Percentiles rank a stretch among this genome's conserved stretches.
Evolutionary conservation across 139 green algal species (phyloP).

Genomic region (Asterochloris sp.): DNA sequence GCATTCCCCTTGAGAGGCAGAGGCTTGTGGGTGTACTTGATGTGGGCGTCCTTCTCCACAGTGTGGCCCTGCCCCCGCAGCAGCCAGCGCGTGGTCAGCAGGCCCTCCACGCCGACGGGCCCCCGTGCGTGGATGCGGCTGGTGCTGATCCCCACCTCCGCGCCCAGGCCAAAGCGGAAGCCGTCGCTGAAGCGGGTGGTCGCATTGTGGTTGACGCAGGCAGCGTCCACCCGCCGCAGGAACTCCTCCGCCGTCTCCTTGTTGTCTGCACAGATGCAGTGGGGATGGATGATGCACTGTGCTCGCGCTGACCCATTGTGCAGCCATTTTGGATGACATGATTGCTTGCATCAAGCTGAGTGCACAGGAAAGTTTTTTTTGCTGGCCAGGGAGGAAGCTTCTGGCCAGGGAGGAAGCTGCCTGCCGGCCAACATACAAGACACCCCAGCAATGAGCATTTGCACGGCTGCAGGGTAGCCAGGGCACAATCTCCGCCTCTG

Average conservation of each 20-base stretch:
- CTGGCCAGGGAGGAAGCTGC: too few species aligned
- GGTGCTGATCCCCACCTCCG: conserved; percentile 93
- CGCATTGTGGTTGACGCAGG: conserved; percentile 95
- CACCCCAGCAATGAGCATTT: too few species aligned
- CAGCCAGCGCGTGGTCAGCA: conserved; percentile 94
- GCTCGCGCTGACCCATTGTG: too few species aligned
- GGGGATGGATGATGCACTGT: too few species aligned
- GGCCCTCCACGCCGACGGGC: conserved; percentile 96
- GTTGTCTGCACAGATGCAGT: conserved; percentile 44
- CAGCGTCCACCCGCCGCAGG: conserved; percentile 82
- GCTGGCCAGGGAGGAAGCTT: too few species aligned
- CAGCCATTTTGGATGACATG: too few species aligned
- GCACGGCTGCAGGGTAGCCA: too few species aligned
- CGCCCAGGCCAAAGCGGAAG: conserved; percentile 83
- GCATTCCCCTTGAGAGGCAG: conserved; percentile 29
- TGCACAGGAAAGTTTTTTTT: too few species aligned
- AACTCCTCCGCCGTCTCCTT: conserved; percentile 74
- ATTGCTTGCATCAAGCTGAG: too few species aligned
- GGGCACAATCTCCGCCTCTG: too few species aligned
- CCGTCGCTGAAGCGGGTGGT: conserved; percentile 94
- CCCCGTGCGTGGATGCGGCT: conserved; percentile 95
- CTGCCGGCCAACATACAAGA: too few species aligned
- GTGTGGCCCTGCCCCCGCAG: conserved; percentile 70
- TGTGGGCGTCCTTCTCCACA: conserved; percentile 80
- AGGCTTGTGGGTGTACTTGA: conserved; percentile 84